Conservation (phyloP, 1,284 basidiomycete species). For the Ustilago sp. region DNA sequence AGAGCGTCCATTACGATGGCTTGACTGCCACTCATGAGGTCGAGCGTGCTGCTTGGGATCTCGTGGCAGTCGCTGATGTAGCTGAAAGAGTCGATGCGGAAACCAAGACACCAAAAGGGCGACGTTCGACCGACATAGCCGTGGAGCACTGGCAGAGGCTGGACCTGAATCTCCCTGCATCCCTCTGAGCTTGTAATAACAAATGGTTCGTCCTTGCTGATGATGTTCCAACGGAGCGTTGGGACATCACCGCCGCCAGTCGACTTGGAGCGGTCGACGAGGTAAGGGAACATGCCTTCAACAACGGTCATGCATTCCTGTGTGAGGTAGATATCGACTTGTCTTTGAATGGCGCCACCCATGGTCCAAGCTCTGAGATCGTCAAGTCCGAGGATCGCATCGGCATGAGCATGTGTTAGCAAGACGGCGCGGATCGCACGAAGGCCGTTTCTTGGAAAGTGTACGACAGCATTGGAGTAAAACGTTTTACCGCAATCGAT, state of each 20-base stretch:
- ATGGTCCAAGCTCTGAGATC: constrained; percentile 66
- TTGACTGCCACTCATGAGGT: constrained; percentile 51
- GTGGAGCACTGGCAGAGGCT: constrained; percentile 60
- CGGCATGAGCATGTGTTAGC: constrained; percentile 66
- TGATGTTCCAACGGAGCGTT: constrained; percentile 64
- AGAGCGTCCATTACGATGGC: constrained; percentile 62
- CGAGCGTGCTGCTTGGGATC: constrained; percentile 48
- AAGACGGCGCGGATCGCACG: constrained; percentile 60
- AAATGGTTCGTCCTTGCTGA: constrained; percentile 51
- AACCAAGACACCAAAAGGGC: constrained; percentile 64
- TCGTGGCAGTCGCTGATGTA: constrained; percentile 65
- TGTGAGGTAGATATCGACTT: constrained; percentile 64
- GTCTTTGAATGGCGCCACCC: constrained; percentile 54
- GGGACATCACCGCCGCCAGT: constrained; percentile 66
- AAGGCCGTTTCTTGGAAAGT: constrained; percentile 51
- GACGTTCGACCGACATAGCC: constrained; percentile 44
- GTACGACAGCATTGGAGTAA: constrained; percentile 52
- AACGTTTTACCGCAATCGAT: constrained; percentile 68
- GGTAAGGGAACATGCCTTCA: constrained; percentile 61
- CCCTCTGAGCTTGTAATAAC: constrained; percentile 24
- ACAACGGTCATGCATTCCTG: constrained; percentile 58
- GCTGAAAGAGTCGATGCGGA: constrained; percentile 63
- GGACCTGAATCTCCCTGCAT: constrained; percentile 29
- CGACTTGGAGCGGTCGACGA: constrained; percentile 56
- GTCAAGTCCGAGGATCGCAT: constrained; percentile 65